These are phyloP conservation scores for Tuctoria greenei DNA, from an alignment of 176 grass and related monocot species.

Conservation along the genomic window DNA sequence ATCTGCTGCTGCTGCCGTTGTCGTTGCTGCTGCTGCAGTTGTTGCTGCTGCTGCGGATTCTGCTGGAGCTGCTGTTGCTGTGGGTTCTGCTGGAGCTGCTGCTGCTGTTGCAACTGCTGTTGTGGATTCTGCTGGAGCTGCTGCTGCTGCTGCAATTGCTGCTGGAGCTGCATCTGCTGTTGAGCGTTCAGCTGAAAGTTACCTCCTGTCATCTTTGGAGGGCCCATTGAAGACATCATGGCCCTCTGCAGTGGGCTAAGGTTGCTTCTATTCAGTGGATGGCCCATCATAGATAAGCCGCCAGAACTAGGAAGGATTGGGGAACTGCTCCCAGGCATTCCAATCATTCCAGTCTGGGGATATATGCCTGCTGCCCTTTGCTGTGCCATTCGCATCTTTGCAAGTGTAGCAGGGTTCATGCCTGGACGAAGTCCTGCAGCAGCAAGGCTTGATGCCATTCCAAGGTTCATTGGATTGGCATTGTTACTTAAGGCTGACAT, in stretches of 20 bases:
- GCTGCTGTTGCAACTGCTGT: conserved; percentile 27
- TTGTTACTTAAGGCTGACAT: conserved; percentile 65
- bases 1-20: conserved; percentile 46
- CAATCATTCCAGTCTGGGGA: conserved; percentile 60
- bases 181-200: conserved; percentile 70
- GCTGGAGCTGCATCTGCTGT: conserved; percentile 55
- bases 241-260: conserved; percentile 59
- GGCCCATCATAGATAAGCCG: conserved; percentile 70
- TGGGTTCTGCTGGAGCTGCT: conserved; percentile 13
- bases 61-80: conserved; percentile 6
- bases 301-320: conserved; percentile 64
- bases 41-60: background rate
- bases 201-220: conserved; percentile 77
- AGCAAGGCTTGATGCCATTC: conserved; percentile 60
- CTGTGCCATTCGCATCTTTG: conserved; percentile 61
- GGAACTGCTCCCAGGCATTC: conserved; percentile 68
- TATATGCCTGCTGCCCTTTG: conserved; percentile 63
- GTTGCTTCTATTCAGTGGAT: conserved; percentile 64
- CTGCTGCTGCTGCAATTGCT: conserved; percentile 47
- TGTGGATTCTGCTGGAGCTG: conserved; percentile 8
- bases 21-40: background rate
- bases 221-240: conserved; percentile 78
- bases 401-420: conserved; percentile 39
- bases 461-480: conserved; percentile 74
- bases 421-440: conserved; percentile 48